These are phyloP conservation scores for Mycosphaerelloides madeirae DNA, from an alignment of 2,329 filamentous ascomycete species.

Conservation along the genomic window DNA sequence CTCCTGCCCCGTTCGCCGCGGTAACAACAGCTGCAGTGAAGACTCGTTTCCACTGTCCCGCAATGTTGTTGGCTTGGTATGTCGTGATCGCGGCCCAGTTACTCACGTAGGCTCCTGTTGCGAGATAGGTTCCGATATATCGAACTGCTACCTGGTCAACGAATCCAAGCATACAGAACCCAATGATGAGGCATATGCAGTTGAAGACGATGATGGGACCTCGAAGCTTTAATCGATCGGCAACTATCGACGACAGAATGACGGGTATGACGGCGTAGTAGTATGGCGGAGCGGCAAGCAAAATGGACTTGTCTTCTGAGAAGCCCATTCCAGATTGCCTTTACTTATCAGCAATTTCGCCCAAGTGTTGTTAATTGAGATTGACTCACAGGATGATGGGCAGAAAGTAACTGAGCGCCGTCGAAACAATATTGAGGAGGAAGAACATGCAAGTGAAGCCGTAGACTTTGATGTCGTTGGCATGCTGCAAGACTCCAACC, in stretches of 20 bases:
- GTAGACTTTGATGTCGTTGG: conserved; percentile 58
- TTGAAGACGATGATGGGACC: conserved; percentile 64
- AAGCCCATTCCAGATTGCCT: conserved; percentile 43
- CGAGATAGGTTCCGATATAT: conserved; percentile 61
- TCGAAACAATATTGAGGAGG: conserved; percentile 62
- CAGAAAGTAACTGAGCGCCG: conserved; percentile 61
- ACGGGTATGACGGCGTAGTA: conserved; percentile 63
- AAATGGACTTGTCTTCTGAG: conserved; percentile 44
- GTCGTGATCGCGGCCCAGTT: conserved; percentile 65
- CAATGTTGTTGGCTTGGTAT: conserved; percentile 60
- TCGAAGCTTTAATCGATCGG: conserved; percentile 57
- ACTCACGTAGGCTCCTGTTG: conserved; percentile 63
- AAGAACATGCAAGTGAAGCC: conserved; percentile 63
- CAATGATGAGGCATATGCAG: conserved; percentile 55
- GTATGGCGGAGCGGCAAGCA: conserved; percentile 63
- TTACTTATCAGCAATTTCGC: too few relatives aligned
- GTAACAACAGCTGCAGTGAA: conserved; percentile 58
- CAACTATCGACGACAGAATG: conserved; percentile 57
- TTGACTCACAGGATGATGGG: conserved; percentile 38
- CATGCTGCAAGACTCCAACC: conserved; percentile 52
- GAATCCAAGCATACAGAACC: conserved; percentile 64
- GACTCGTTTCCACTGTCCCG: conserved; percentile 60
- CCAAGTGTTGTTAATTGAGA: too few relatives aligned
- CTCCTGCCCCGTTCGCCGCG: conserved; percentile 57
- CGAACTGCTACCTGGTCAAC: conserved; percentile 55